These are phyloP conservation scores for Gracilaria vermiculophylla DNA, from an alignment of 23 red algal species.

Conservation along the genomic window DNA sequence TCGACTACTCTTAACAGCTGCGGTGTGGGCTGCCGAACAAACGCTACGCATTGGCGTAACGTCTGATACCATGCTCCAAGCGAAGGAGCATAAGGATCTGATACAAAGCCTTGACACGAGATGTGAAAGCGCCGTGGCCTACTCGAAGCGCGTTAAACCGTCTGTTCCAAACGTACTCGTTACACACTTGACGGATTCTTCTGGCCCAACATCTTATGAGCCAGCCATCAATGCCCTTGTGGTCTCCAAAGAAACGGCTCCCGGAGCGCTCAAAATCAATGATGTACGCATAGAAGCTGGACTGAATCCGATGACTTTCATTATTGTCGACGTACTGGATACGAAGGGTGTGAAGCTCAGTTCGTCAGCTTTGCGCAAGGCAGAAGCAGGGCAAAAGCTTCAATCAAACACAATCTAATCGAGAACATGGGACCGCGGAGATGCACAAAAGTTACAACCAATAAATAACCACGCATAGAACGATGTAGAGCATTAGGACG, in stretches of 20 bases:
- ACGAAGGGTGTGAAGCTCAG: conserved; percentile 71
- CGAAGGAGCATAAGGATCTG: conserved; percentile 52
- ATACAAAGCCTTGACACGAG: conserved; percentile 64
- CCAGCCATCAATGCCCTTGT: conserved; percentile 74
- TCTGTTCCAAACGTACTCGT: conserved; percentile 20
- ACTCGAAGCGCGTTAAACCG: conserved; percentile 56
- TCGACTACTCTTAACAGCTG: conserved; percentile 87
- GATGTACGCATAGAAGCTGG: conserved; percentile 20
- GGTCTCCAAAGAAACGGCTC: conserved; percentile 75
- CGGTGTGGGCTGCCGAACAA: conserved; percentile 36
- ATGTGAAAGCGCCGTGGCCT: conserved; percentile 42
- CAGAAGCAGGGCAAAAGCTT: not conserved
- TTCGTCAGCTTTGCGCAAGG: conserved; percentile 69
- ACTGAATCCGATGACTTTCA: conserved; percentile 50
- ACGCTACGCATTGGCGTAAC: conserved; percentile 81
- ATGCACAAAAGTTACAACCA: too few relatives aligned
- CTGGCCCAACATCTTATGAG: conserved; percentile 64
- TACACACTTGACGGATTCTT: conserved; percentile 58
- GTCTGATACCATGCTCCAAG: conserved; percentile 39
- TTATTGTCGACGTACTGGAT: conserved; percentile 76
- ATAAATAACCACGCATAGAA: too few relatives aligned
- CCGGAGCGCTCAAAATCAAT: conserved; percentile 54
- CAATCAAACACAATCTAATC: not conserved
- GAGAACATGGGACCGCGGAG: too few relatives aligned
- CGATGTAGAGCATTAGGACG: not conserved